phyloP scores from a whole-genome alignment of 75 land plant genomes.

The Pinus albicaulis region DNA sequence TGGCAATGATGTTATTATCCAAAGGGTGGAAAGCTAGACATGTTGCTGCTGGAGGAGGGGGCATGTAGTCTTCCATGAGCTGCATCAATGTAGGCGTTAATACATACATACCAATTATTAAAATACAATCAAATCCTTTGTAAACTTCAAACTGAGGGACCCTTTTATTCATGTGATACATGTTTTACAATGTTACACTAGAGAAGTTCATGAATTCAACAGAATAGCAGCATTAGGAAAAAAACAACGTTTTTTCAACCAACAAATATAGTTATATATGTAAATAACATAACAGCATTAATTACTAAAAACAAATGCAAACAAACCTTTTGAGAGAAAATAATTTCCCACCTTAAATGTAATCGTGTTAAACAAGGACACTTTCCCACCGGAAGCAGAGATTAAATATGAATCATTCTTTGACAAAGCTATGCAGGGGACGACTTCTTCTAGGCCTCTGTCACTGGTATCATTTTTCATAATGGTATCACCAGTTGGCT shows the following conservation, averaged over 20 bases:
- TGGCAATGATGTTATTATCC: slow-evolving; percentile 83
- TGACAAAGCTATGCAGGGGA: slow-evolving; percentile 75
- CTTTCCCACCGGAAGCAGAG: slow-evolving; percentile 88
- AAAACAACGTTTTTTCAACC: neutral
- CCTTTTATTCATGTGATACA: too few species aligned
- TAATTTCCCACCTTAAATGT: slow-evolving; percentile 64
- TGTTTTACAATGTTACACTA: neutral
- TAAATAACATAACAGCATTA: neutral
- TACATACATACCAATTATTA: neutral
- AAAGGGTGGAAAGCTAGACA: slow-evolving; percentile 81
- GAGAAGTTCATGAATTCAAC: neutral
- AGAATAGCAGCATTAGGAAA: neutral
- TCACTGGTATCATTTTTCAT: slow-evolving; percentile 61
- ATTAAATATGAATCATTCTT: slow-evolving; percentile 91
- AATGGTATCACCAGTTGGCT: slow-evolving; percentile 59
- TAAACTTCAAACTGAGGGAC: too few species aligned
- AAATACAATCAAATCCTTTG: neutral
- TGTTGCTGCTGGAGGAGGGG: slow-evolving; percentile 88
- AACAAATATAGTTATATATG: neutral
- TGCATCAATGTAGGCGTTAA: slow-evolving; percentile 5
- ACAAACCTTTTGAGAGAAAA: neutral
- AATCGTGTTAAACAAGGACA: slow-evolving; percentile 76
- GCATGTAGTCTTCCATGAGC: slow-evolving; percentile 87
- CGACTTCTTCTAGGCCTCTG: slow-evolving; percentile 47
- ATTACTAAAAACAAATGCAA: neutral